Base-by-base conservation (phyloP, 108 stramenopile species). In the Pseudonitzschia pungens region DNA sequence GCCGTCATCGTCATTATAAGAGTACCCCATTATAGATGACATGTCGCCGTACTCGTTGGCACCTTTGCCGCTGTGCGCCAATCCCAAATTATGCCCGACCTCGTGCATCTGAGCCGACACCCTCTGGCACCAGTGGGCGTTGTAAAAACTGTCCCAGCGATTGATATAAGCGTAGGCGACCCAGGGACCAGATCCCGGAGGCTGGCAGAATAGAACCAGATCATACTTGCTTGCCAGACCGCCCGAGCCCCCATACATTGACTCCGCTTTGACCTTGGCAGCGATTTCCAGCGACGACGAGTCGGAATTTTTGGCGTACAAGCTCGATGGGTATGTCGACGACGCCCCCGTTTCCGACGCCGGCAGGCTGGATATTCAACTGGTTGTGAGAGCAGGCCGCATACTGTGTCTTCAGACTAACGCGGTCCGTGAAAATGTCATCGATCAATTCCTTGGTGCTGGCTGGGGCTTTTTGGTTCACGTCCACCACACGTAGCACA, bases 61-160 rank as follows among this genome's bases (percentile, higher is more conserved):
- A 16, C 44, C 44, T 18, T 26, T 67, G 15, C 43, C 43, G 11
- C 43, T 48, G 36, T 48, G 66, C 4, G 6, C 72, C 20, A 79
- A 59, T 27, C 26, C 29, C 36, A 54, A 10, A 18, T 58, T 68
- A 8, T 68, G 67, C 14, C 56, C 84, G 50, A 91, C 43, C 74
- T 92, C 91, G 64, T 92, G 91, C 71, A 92, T 76, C 53, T 83
- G 82, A 41, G 62, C 63, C 0, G 77, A 77, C 4, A 81, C 36
- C 45, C 74, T 82, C 29, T 55, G 71, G 63, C 90, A 91, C 84
- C 82, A 84, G 0, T 82, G 6, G 53, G 89, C 53, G 68, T 79
- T 87, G 74, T 80, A 91, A 10, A 77, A 69, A 18, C 60, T 67
- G 14, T 52, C 31, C 62, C 68, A 84, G 0, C 31, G 15, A 63